A percentile compares a stretch with the other conserved stretches of the same genome.
phyloP scores from a whole-genome alignment of 345 rosid species.

The Bruguiera parviflora region DNA sequence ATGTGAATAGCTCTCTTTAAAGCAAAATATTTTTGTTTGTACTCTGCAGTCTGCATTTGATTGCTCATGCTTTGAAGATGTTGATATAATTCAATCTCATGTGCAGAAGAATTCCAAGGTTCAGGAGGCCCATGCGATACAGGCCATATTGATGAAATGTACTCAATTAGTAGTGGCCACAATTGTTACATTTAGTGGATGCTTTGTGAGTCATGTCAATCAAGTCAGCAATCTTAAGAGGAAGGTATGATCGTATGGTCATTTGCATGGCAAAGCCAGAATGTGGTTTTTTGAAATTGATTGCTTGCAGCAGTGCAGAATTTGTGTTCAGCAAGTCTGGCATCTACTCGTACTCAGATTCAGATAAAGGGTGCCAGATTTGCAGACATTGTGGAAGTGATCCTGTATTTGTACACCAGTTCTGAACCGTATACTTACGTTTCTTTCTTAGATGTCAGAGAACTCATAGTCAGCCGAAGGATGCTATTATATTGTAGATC shows the following conservation, averaged over 20 bases:
- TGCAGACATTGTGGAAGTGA: slow-evolving; percentile 27
- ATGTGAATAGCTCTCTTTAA: neutral
- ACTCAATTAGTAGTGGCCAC: neutral
- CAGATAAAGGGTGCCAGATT: slow-evolving; percentile 13
- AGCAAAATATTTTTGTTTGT: too few relatives aligned
- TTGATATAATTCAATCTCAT: slow-evolving; percentile 19
- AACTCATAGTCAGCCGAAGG: neutral
- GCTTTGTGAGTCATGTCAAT: slow-evolving; percentile 10
- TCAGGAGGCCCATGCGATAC: slow-evolving; percentile 83
- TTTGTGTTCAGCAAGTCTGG: slow-evolving; percentile 8
- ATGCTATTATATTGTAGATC: neutral
- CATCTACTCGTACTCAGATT: slow-evolving; percentile 10
- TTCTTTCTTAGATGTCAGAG: neutral
- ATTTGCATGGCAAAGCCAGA: slow-evolving; percentile 24
- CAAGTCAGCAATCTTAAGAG: slow-evolving; percentile 6
- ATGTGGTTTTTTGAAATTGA: slow-evolving; percentile 17
- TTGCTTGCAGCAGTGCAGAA: slow-evolving; percentile 25
- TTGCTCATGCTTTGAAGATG: neutral
- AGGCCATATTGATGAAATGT: slow-evolving; percentile 63
- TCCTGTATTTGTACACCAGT: neutral
- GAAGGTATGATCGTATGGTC: slow-evolving; percentile 12
- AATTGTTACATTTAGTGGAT: slow-evolving; percentile 4
- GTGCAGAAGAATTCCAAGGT: slow-evolving; percentile 91
- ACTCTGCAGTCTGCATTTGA: neutral
- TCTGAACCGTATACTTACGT: neutral